Conservation (phyloP, 371 early-diverging fungal species). For the Lichtheimia corymbifera region DNA sequence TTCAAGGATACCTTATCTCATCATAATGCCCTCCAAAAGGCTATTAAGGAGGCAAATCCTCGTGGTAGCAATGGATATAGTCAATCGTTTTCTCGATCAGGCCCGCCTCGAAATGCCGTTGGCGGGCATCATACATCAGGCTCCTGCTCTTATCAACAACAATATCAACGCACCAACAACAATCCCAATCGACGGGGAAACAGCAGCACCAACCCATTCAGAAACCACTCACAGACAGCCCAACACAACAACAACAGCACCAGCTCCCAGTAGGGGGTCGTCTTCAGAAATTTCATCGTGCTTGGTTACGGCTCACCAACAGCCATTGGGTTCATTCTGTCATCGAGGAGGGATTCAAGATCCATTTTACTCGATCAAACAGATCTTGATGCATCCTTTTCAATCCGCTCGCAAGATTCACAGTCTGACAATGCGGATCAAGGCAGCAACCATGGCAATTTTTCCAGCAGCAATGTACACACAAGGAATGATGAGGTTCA, state of each 20-base stretch:
- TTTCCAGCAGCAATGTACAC: conserved; percentile 21
- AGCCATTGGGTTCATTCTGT: neutral
- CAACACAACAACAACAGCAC: neutral
- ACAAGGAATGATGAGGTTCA: conserved; percentile 9
- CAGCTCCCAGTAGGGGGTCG: neutral
- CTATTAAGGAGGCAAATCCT: neutral
- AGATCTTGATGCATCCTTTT: neutral
- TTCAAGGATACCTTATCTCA: neutral
- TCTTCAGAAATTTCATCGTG: neutral
- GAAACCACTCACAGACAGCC: neutral
- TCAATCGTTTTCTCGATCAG: neutral
- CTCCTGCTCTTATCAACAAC: neutral
- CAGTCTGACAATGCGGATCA: conserved; percentile 25
- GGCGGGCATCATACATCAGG: neutral
- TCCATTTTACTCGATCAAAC: neutral
- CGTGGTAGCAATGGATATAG: neutral
- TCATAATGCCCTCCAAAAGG: neutral
- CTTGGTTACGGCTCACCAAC: neutral
- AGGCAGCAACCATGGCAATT: conserved; percentile 24
- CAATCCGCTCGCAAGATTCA: conserved; percentile 15
- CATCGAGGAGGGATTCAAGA: neutral
- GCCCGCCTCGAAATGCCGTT: neutral
- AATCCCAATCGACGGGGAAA: neutral
- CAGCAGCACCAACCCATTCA: too few species aligned
- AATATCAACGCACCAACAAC: neutral